phyloP scores from a whole-genome alignment of 805 yeast species.

The Candida peoriensis region DNA sequence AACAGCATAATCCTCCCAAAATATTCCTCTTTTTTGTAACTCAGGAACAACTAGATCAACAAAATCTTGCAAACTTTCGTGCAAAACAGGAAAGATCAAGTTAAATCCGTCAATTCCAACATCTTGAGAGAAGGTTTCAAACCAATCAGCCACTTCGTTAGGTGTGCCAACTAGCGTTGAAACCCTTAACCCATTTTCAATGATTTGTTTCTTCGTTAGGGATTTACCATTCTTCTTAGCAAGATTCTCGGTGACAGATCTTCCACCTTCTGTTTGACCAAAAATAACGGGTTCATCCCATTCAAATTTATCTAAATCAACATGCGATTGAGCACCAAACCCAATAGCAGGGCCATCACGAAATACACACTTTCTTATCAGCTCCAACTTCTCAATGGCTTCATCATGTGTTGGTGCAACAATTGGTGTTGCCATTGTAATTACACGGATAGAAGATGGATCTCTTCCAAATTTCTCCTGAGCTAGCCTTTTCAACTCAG shows the following conservation, averaged over 20 bases:
- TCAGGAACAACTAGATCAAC: slow-evolving; percentile 34
- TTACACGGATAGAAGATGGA: slow-evolving; percentile 32
- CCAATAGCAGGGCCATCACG: slow-evolving; percentile 39
- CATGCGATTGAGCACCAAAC: slow-evolving; percentile 42
- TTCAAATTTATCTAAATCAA: slow-evolving; percentile 31
- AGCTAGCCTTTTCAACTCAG: slow-evolving; percentile 30
- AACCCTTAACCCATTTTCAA: slow-evolving; percentile 30
- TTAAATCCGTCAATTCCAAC: slow-evolving; percentile 41
- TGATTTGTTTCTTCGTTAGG: slow-evolving; percentile 24
- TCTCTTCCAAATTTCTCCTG: slow-evolving; percentile 31
- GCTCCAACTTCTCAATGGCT: slow-evolving; percentile 25
- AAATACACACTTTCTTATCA: slow-evolving; percentile 31
- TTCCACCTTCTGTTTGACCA: slow-evolving; percentile 29
- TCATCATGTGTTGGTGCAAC: slow-evolving; percentile 36
- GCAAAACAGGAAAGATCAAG: slow-evolving; percentile 32
- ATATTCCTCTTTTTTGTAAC: slow-evolving; percentile 29
- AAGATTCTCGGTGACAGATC: slow-evolving; percentile 28
- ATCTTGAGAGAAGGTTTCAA: slow-evolving; percentile 34
- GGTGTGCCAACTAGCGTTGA: slow-evolving; percentile 31
- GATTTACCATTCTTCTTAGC: slow-evolving; percentile 17
- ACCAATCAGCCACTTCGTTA: slow-evolving; percentile 33
- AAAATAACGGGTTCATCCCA: slow-evolving; percentile 27
- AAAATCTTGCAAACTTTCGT: slow-evolving; percentile 33
- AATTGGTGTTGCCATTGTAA: slow-evolving; percentile 33
- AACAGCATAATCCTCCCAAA: slow-evolving; percentile 33